Evolutionary conservation across 345 rosid species (phyloP), one percentile per base, ranked within the genome.

Genomic region (Sisymbrium altissimum): DNA sequence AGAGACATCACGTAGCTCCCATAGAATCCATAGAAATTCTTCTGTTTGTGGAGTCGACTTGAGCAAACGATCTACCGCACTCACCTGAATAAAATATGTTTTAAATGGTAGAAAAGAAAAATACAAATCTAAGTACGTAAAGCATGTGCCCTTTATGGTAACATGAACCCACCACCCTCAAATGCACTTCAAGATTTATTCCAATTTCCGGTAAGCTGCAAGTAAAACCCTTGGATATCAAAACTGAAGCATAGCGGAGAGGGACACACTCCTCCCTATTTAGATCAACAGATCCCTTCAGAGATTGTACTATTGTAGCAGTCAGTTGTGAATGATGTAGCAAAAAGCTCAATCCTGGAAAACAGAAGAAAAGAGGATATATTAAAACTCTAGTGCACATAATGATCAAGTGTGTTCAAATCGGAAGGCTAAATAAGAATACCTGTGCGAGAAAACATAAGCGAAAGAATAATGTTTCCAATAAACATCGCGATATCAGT

Each of bases 1-100:
- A 35, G 97, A 90, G 43, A 92, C 85, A 64, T 89, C 97, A 80
- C 97, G 93, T 39, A 95, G 85, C 83, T 95, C 99, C 99, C 99
- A 92, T 55, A 92, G 83, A 64, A 87, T 92, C 97, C 97, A 90
- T 53, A 95, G 77, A 83, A 95, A 92, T 71, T 95, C 99, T 84
- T 95, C 99, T 13, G 97, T 83, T 45, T 87, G 97, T 39, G 88
- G 91, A 64, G 86, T 75, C 33, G 90, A 83, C 64, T 77, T 74
- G 53, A 95, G 89, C 85, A 95, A 87, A 49, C 92, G 85, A 83
- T 95, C 96, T 55, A 89, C 78, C 25, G 96, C 97, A 68, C 84
- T 87, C 64, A 92, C 95, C 99, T 95, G 81, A 68, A 74, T 9
- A 25, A 55, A 64, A 56, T 49, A 50, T 48, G 57, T 39, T 32